Evolutionary conservation across 73 alveolate species (phyloP), one percentile per base, ranked within the genome.

Genomic region (Blepharisma japonicum): DNA sequence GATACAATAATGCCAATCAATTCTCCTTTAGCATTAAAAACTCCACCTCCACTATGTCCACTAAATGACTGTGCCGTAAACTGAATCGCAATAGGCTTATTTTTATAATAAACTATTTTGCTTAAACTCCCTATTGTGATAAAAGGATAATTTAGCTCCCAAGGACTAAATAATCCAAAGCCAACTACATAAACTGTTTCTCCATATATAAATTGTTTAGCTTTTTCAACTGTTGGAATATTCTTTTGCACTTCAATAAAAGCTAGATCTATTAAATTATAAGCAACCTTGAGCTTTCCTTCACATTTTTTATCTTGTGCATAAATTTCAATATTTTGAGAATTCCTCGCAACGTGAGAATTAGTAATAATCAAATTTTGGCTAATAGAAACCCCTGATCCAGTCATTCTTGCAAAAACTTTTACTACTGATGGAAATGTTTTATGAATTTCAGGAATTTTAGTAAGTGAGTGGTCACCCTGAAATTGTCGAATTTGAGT

Each of bases 31-130:
- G 0, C 74, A 25, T 61, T 61, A 25, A 61, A 61, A 18, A 61
- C 47, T 14, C 74, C 74, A 14, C 74, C 74, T 2, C 74, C 74
- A 20, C 50, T 20, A 8, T 61, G 74, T 18, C 74, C 74, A 25
- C 23, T 61, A 25, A 61, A 61, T 2, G 46, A 8, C 47, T 61
- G 14, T 9, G 74, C 74, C 2, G 38, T 20, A 14, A 61, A 14
- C 74, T 14, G 14, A 14, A 14, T 39, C 18, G 23, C 18, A 8
- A 61, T 11, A 0, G 74, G 74, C 49, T 14, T 9, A 14, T 39
- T 39, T 20, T 61, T 14, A 25, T 14, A n/a, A 61, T 61, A 61
- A 61, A 61, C 47, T 8, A 61, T 25, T 25, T 61, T 61, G 23
- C 18, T 61, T 39, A 61, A 61, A 25, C 23, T 14, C 47, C 74